Conservation (phyloP, 2,329 filamentous ascomycete genomes). For the Erysiphe pulchra region DNA sequence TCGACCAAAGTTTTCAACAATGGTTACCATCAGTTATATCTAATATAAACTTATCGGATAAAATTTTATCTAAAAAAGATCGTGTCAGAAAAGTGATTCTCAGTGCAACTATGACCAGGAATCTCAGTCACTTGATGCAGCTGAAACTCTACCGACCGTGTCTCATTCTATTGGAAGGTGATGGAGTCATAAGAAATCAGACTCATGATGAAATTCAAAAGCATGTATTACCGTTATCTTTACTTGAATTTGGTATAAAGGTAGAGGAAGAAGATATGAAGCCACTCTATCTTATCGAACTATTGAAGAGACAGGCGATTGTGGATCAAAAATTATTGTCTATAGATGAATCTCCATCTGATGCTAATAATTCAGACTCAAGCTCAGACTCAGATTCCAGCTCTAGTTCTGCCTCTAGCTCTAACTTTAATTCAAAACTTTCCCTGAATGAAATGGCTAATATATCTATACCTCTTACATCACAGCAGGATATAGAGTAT, state of each 20-base stretch:
- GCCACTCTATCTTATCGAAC: constrained; percentile 60
- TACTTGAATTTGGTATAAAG: constrained; percentile 41
- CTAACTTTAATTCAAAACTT: neutral
- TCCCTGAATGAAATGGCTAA: neutral
- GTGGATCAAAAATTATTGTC: constrained; percentile 5
- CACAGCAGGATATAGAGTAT: neutral
- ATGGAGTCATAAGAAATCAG: constrained; percentile 7
- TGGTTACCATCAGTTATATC: constrained; percentile 57
- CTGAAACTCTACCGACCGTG: constrained; percentile 49
- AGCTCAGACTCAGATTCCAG: constrained; percentile 2
- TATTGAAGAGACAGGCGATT: constrained; percentile 35
- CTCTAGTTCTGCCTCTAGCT: neutral
- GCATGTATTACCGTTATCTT: constrained; percentile 33
- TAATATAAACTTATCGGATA: constrained; percentile 17
- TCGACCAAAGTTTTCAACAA: constrained; percentile 80
- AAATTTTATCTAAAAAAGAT: constrained; percentile 2
- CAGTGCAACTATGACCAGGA: constrained; percentile 77
- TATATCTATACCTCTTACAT: neutral
- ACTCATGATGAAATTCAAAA: constrained; percentile 7
- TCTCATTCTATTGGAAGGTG: constrained; percentile 42
- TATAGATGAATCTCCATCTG: constrained; percentile 7
- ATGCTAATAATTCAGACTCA: constrained; percentile 1
- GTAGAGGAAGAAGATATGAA: constrained; percentile 45
- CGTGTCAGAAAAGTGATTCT: constrained; percentile 57
- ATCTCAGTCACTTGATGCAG: constrained; percentile 53